These are phyloP conservation scores for Trypanosoma vivax DNA, from an alignment of 208 protist species.

Conservation along the genomic window DNA sequence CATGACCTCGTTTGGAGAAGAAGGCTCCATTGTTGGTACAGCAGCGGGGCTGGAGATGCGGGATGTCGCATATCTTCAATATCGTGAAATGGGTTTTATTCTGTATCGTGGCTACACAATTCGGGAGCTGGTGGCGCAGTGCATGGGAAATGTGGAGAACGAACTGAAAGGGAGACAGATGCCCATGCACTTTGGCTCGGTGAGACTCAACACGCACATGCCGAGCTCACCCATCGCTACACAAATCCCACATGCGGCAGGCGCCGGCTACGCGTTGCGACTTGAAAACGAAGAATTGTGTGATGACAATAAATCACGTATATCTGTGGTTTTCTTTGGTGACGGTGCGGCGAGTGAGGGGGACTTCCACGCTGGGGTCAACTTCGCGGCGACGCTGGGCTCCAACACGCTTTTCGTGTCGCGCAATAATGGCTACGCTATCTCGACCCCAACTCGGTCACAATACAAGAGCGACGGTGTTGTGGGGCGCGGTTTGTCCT, in stretches of 20 bases:
- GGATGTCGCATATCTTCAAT: constrained; percentile 95
- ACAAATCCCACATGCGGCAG: constrained; percentile 94
- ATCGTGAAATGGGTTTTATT: constrained; percentile 84
- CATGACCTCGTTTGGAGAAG: constrained; percentile 96
- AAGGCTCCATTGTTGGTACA: constrained; percentile 86
- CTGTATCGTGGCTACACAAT: constrained; percentile 88
- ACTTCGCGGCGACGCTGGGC: constrained; percentile 92
- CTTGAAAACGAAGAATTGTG: constrained; percentile 56
- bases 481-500: constrained; percentile 60
- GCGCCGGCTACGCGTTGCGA: constrained; percentile 93
- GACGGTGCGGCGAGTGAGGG: constrained; percentile 95
- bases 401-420: constrained; percentile 94
- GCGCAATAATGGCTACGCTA: constrained; percentile 94
- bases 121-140: constrained; percentile 92
- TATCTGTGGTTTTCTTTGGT: constrained; percentile 93
- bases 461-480: constrained; percentile 96
- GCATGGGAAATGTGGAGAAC: constrained; percentile 90
- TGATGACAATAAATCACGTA: constrained; percentile 19
- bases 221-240: constrained; percentile 95
- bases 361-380: constrained; percentile 96
- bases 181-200: constrained; percentile 96
- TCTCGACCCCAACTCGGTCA: constrained; percentile 92
- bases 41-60: constrained; percentile 81
- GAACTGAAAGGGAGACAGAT: constrained; percentile 94
- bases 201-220: constrained; percentile 91